Conservation (phyloP, 768 basidiomycete species). For the Rhizopogon roseolus region DNA sequence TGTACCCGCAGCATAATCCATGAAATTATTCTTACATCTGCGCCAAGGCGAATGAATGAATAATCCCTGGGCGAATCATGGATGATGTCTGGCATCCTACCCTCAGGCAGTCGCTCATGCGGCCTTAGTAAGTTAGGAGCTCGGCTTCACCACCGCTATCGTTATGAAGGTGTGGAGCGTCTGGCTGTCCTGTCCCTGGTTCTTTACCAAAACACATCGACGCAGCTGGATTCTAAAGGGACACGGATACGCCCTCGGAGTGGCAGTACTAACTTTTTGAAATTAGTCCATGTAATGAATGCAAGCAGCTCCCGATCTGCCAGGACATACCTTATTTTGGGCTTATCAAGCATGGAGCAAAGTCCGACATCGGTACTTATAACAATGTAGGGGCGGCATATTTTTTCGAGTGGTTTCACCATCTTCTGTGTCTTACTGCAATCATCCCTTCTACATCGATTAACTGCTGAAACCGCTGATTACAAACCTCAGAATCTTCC, state of each 20-base stretch:
- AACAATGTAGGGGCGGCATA: neutral
- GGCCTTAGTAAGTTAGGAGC: slow-evolving; percentile 57
- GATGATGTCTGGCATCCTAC: slow-evolving; percentile 72
- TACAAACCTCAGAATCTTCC: neutral
- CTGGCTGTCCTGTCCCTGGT: neutral
- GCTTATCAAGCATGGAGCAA: neutral
- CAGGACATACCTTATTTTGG: neutral
- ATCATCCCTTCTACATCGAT: too few species aligned
- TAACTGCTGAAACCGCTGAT: neutral
- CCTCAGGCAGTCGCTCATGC: slow-evolving; percentile 56
- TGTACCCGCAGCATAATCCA: slow-evolving; percentile 5
- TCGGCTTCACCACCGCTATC: slow-evolving; percentile 38
- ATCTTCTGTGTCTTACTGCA: neutral
- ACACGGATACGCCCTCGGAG: neutral
- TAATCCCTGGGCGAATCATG: slow-evolving; percentile 61
- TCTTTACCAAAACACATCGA: neutral
- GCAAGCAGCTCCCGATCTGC: neutral
- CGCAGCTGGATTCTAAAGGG: neutral
- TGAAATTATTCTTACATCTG: slow-evolving; percentile 47
- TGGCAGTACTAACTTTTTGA: neutral
- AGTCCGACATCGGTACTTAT: neutral
- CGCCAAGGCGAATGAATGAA: slow-evolving; percentile 69
- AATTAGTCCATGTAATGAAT: too few species aligned
- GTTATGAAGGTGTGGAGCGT: slow-evolving; percentile 14
- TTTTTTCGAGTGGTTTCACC: too few species aligned